Percentiles rank a stretch among this genome's conserved stretches.
phyloP scores from a whole-genome alignment of 257 asterid species.

The Nicotiana undulata region DNA sequence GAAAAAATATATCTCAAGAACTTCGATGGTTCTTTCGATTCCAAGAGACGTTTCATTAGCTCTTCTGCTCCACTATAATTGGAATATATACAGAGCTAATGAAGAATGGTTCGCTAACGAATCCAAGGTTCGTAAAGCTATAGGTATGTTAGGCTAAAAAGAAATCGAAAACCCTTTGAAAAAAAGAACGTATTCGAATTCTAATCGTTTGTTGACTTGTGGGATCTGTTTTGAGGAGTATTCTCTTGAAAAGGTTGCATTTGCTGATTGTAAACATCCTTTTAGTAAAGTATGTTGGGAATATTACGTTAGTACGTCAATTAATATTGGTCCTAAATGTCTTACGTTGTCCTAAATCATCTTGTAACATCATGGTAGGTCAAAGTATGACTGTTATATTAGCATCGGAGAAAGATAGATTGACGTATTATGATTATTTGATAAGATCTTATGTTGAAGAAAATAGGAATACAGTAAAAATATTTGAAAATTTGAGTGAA shows the following conservation, averaged over 20 bases:
- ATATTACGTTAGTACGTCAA: not conserved
- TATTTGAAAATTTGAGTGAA: not conserved
- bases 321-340: not conserved
- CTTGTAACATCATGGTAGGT: not conserved
- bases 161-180: not conserved
- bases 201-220: not conserved
- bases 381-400: not conserved
- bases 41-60: slow-evolving; percentile 10
- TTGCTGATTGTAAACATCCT: not conserved
- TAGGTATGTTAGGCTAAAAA: not conserved
- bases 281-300: not conserved
- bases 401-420: not conserved
- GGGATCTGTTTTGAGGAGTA: slow-evolving; percentile 1
- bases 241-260: not conserved
- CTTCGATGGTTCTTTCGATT: slow-evolving; percentile 18
- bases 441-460: slow-evolving; percentile 4
- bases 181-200: too few relatives aligned
- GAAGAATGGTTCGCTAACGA: slow-evolving; percentile 3
- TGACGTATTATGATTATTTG: not conserved
- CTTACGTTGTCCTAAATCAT: not conserved
- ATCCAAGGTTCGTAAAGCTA: not conserved
- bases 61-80: slow-evolving; percentile 16
- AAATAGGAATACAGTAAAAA: not conserved
- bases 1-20: slow-evolving; percentile 14
- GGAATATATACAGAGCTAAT: not conserved